Evolutionary conservation across 495 filamentous ascomycete species (phyloP), one percentile per base, ranked within the genome.

Genomic region (Penicillium manginii): DNA sequence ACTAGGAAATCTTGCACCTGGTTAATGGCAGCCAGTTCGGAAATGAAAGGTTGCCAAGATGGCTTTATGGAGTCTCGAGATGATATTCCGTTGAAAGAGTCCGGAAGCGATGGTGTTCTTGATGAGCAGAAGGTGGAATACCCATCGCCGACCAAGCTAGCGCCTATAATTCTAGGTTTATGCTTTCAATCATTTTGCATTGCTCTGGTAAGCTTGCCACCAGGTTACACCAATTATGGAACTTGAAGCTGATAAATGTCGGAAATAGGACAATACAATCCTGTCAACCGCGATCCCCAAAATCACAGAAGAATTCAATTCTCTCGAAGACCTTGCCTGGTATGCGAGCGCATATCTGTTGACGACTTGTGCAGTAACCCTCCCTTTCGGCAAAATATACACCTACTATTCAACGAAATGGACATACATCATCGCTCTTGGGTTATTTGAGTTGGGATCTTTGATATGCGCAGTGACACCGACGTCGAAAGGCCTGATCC

Each of bases 271-370:
- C 64, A 88, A 89, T 63, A 90, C 91, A 9, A 92, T 94, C 63
- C 89, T 96, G 51, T 85, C 88, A 7, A 93, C 91, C 0, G 91
- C 91, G n/a, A 91, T 93, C 52, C 91, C 91, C 4, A 85, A 85
- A 51, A 93, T 96, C 53, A 93, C 91, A 0, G 86, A 91, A 64
- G 72, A 90, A 39, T 96, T 96, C 72, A 78, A 89, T 22, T 85
- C 88, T 19, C 68, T 94, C 0, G 76, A 80, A 29, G 91, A 93
- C 62, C 82, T 96, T 0, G 90, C 88, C 39, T 93, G 91, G 91
- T 93, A 93, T 56, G 90, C 86, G 19, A 83, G 81, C 55, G 78
- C 79, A 2, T 84, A 84, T 65, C 82, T 96, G 32, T 81, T 96
- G 61, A 91, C 88, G 9, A 87, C 85, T 1, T 89, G 84, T 61